phyloP scores from a whole-genome alignment of 176 grass and related monocot genomes.

The Juncus inflexus region DNA sequence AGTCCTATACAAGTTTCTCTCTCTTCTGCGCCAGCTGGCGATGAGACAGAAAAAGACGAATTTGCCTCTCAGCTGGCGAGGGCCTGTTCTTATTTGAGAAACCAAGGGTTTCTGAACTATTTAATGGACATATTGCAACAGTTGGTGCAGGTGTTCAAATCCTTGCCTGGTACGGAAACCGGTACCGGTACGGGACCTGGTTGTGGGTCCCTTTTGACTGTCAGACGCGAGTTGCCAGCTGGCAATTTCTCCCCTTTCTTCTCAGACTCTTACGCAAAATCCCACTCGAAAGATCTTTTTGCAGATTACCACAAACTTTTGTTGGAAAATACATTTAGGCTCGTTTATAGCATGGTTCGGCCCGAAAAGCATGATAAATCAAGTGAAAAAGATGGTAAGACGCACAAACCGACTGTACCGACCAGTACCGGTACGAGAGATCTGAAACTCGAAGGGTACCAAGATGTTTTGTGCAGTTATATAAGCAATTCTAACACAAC shows the following conservation, averaged over 20 bases:
- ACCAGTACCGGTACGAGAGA: constrained; percentile 37
- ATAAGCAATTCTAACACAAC: constrained; percentile 94
- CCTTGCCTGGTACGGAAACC: constrained; percentile 56
- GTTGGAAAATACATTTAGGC: constrained; percentile 85
- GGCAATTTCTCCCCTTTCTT: constrained; percentile 97
- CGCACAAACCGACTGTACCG: constrained; percentile 29
- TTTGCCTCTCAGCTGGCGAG: constrained; percentile 79
- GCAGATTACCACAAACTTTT: constrained; percentile 83
- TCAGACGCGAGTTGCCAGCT: constrained; percentile 82
- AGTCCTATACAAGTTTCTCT: constrained; percentile 38
- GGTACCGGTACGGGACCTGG: constrained; percentile 52
- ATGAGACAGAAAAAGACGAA: constrained; percentile 81
- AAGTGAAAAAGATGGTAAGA: constrained; percentile 80
- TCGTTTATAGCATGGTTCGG: constrained; percentile 95
- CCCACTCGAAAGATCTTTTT: constrained; percentile 88
- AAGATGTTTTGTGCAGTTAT: constrained; percentile 96
- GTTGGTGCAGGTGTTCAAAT: constrained; percentile 82
- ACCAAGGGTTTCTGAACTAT: constrained; percentile 90
- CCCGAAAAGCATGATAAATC: constrained; percentile 92
- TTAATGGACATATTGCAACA: constrained; percentile 97
- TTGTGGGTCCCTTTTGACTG: constrained; percentile 81
- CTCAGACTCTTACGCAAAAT: constrained; percentile 96
- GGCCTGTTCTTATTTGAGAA: constrained; percentile 79
- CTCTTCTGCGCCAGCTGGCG: constrained; percentile 36
- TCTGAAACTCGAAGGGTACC: constrained; percentile 94